phyloP scores from a whole-genome alignment of 306 rosid genomes.

The Pyrus bretschneideri region DNA sequence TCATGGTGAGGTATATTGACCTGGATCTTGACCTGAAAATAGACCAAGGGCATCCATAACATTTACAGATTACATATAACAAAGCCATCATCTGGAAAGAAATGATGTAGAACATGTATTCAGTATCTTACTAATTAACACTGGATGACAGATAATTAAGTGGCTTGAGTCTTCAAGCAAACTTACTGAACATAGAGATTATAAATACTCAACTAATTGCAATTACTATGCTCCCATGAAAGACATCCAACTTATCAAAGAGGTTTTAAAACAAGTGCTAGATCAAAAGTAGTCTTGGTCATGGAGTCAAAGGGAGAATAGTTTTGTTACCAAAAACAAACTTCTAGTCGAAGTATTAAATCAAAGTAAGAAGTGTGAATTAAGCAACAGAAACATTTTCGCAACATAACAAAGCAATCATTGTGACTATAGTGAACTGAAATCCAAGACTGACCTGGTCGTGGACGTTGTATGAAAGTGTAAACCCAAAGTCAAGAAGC shows the following conservation, averaged over 20 bases:
- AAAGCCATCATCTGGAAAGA: background rate
- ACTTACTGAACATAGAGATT: no score
- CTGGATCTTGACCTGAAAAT: slow-evolving; percentile 58
- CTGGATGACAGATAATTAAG: background rate
- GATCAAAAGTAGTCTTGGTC: no score
- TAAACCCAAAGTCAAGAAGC: slow-evolving; percentile 79
- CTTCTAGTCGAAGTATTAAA: background rate
- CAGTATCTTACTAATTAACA: background rate
- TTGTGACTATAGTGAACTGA: slow-evolving; percentile 8
- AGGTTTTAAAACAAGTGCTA: no score
- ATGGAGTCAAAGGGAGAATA: no score
- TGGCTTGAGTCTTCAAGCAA: no score
- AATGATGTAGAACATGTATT: background rate
- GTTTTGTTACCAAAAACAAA: background rate
- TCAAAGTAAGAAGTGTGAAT: background rate
- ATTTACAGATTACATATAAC: background rate
- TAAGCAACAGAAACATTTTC: background rate
- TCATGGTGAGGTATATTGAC: slow-evolving; percentile 41
- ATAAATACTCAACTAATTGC: no score
- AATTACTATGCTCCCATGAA: no score
- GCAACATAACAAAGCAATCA: background rate
- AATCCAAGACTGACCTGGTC: slow-evolving; percentile 50
- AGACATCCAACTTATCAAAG: no score
- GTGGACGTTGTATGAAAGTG: slow-evolving; percentile 57
- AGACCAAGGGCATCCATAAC: slow-evolving; percentile 1